These are phyloP conservation scores for Lumnitzera racemosa DNA, from an alignment of 345 rosid genomes.

Conservation along the genomic window DNA sequence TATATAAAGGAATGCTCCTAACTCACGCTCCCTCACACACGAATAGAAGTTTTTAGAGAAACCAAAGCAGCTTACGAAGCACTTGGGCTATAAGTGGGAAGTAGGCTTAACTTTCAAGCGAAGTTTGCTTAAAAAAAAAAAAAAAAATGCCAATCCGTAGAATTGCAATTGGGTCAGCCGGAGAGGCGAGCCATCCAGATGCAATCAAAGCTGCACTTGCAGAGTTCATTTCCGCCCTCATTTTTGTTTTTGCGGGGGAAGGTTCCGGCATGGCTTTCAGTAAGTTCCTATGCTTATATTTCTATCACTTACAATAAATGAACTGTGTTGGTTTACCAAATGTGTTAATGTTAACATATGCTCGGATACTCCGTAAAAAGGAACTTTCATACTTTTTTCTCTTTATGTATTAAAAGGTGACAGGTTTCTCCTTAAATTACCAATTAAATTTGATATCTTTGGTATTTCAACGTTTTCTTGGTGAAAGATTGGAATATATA, in stretches of 20 bases:
- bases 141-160: conserved; percentile 49
- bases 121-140: neutral
- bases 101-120: neutral
- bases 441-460: too few species aligned
- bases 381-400: too few species aligned
- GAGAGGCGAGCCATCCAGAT: conserved; percentile 63
- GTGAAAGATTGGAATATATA: too few species aligned
- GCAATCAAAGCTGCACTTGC: conserved; percentile 63
- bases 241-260: conserved; percentile 81
- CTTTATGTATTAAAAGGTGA: too few species aligned
- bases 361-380: too few species aligned
- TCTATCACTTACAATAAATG: too few species aligned
- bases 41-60: too few species aligned
- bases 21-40: neutral
- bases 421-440: too few species aligned
- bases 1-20: conserved; percentile 2
- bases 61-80: too few species aligned
- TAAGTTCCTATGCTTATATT: conserved; percentile 11
- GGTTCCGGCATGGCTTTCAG: conserved; percentile 90
- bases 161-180: conserved; percentile 50
- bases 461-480: too few species aligned
- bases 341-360: too few species aligned
- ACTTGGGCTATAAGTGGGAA: neutral
- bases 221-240: conserved; percentile 66
- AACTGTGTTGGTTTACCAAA: too few species aligned